Evolutionary conservation across 1,284 basidiomycete genomes (phyloP), one percentile per base, ranked within the genome.

Genomic region (Chondrostereum purpureum): DNA sequence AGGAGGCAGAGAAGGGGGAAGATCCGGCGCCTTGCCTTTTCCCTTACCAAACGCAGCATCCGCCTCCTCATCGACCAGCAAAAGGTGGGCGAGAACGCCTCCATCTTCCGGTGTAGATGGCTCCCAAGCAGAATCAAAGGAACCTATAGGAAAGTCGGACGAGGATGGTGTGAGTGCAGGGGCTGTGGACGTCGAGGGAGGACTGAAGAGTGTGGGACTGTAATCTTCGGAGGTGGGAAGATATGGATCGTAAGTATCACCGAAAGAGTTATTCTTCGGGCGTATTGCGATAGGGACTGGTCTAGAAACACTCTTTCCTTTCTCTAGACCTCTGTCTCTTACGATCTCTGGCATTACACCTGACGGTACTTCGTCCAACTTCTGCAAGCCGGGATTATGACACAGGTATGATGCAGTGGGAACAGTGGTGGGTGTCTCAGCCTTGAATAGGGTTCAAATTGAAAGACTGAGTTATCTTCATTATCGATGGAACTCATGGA

Each of bases 291-390:
- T 74, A 44, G 69, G 67, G 57, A 77, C 53, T 19, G 75, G 72
- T 51, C 67, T 63, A 21, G 72, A 67, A 35, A 66, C 60, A 43
- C 59, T 63, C 57, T 80, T 79, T 44, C 77, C 77, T 56, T 80
- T 80, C 43, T 53, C 61, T 33, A 53, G 17, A 12, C 36, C n/a
- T n/a, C 35, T 35, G 27, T 14, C 10, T 10, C 12, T 33, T 45
- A n/a, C 8, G n/a, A 8, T 31, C n/a, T 8, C 27, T 31, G 27
- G 27, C 8, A 31, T 31, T n/a, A n/a, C n/a, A n/a, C n/a, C n/a
- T n/a, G n/a, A n/a, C n/a, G n/a, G n/a, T n/a, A n/a, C n/a, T n/a
- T n/a, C n/a, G n/a, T n/a, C n/a, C n/a, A n/a, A n/a, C n/a, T n/a
- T n/a, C n/a, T n/a, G n/a, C n/a, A n/a, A n/a, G n/a, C n/a, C n/a